These are phyloP conservation scores for Talaromyces stipitatus DNA, from an alignment of 495 filamentous ascomycete species.

Conservation along the genomic window DNA sequence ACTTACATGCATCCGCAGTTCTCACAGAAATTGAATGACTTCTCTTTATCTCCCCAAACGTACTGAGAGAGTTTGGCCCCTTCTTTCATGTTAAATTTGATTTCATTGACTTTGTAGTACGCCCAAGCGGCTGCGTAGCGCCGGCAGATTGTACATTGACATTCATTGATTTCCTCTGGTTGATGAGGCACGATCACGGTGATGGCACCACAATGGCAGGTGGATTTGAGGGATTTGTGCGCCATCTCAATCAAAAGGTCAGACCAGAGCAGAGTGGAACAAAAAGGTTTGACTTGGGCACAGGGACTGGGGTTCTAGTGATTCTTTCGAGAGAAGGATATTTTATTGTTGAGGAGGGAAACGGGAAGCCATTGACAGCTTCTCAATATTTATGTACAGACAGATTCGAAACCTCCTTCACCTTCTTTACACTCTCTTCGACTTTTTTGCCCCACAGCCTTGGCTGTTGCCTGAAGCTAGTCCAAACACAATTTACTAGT, in stretches of 20 bases:
- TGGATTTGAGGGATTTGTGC: constrained; percentile 8
- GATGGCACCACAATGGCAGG: constrained; percentile 27
- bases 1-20: constrained; percentile 16
- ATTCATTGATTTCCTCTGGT: constrained; percentile 21
- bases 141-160: constrained; percentile 26
- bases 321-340: too few relatives aligned
- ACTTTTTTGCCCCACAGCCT: too few relatives aligned
- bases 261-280: too few relatives aligned
- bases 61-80: constrained; percentile 9
- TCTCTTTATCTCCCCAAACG: constrained; percentile 11
- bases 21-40: constrained; percentile 11
- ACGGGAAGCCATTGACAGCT: too few relatives aligned
- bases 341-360: too few relatives aligned
- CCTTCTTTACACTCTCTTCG: too few relatives aligned
- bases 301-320: too few relatives aligned
- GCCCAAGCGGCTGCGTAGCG: constrained; percentile 25
- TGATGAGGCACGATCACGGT: constrained; percentile 18
- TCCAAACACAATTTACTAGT: too few relatives aligned
- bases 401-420: too few relatives aligned
- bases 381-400: too few relatives aligned
- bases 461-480: too few relatives aligned
- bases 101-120: constrained; percentile 22
- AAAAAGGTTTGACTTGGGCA: too few relatives aligned
- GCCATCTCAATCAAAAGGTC: neutral
- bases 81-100: constrained; percentile 15